Conservation (phyloP, 2,329 filamentous ascomycete species). For the Hymenoscyphus infarciens region DNA sequence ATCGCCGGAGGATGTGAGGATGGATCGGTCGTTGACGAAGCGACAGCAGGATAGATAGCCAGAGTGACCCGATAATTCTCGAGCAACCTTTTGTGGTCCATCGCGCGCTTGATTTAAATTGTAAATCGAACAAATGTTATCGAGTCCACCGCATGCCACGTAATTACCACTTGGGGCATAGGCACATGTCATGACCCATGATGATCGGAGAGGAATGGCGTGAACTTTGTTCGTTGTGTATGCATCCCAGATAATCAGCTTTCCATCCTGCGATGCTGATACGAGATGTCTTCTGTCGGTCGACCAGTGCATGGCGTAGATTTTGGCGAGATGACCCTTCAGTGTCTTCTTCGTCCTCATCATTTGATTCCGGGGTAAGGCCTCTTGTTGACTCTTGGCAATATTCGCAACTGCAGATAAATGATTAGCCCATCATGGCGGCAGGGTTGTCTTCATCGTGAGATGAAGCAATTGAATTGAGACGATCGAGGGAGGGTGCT, state of each 20-base stretch:
- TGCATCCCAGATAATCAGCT: slow-evolving; percentile 99
- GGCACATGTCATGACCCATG: slow-evolving; percentile 99
- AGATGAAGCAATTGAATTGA: slow-evolving; percentile 11
- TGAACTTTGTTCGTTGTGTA: slow-evolving; percentile 99
- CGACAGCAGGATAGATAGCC: slow-evolving; percentile 97
- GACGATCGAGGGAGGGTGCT: background rate
- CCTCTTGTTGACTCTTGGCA: slow-evolving; percentile 86
- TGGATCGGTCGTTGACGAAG: slow-evolving; percentile 97
- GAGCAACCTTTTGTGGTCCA: slow-evolving; percentile 92
- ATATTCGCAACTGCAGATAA: slow-evolving; percentile 74
- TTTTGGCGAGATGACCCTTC: slow-evolving; percentile 97
- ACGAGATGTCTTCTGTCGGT: slow-evolving; percentile 96
- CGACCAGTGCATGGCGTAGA: slow-evolving; percentile 99
- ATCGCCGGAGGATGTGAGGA: slow-evolving; percentile 95
- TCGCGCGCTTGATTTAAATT: slow-evolving; percentile 93
- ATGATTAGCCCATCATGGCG: slow-evolving; percentile 18
- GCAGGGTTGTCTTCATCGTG: background rate
- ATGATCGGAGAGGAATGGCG: slow-evolving; percentile 93
- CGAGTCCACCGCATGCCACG: slow-evolving; percentile 95
- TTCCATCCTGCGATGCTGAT: slow-evolving; percentile 96
- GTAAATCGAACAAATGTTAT: slow-evolving; percentile 99
- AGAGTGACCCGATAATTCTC: slow-evolving; percentile 93
- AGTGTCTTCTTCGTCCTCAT: slow-evolving; percentile 98
- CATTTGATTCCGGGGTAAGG: slow-evolving; percentile 81
- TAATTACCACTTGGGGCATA: slow-evolving; percentile 98